These are phyloP conservation scores for Phytophthora brassicae DNA, from an alignment of 352 stramenopile genomes.

Conservation along the genomic window DNA sequence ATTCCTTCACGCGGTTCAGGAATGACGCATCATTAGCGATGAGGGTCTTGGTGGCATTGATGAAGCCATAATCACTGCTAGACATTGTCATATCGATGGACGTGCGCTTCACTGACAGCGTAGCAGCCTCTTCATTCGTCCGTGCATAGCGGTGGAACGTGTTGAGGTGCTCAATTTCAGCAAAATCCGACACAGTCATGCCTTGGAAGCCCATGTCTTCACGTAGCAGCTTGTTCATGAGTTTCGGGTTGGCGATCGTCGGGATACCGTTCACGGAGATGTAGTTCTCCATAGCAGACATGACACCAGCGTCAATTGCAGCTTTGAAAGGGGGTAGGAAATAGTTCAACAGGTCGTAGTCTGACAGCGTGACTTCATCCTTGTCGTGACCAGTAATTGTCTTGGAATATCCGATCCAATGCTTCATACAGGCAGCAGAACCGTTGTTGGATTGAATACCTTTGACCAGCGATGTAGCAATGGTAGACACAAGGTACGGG, in stretches of 20 bases:
- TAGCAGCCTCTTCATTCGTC: constrained; percentile 48
- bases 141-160: constrained; percentile 53
- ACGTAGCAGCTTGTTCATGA: constrained; percentile 78
- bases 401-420: constrained; percentile 82
- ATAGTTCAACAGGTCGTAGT: constrained; percentile 79
- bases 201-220: constrained; percentile 79
- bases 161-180: constrained; percentile 87
- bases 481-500: constrained; percentile 68
- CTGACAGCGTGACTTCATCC: constrained; percentile 56
- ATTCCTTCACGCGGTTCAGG: constrained; percentile 56
- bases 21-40: constrained; percentile 39
- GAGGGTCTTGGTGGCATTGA: constrained; percentile 53
- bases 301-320: constrained; percentile 64
- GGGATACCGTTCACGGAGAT: constrained; percentile 90
- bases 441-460: constrained; percentile 74
- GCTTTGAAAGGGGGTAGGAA: constrained; percentile 80
- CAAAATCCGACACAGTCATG: constrained; percentile 89
- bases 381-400: constrained; percentile 78
- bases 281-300: constrained; percentile 93
- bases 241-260: constrained; percentile 76
- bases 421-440: constrained; percentile 84
- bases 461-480: constrained; percentile 65
- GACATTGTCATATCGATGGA: constrained; percentile 92
- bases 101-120: constrained; percentile 69
- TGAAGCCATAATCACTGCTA: constrained; percentile 45